phyloP scores from a whole-genome alignment of 371 early-diverging fungal genomes.

The Mortierella sp. region DNA sequence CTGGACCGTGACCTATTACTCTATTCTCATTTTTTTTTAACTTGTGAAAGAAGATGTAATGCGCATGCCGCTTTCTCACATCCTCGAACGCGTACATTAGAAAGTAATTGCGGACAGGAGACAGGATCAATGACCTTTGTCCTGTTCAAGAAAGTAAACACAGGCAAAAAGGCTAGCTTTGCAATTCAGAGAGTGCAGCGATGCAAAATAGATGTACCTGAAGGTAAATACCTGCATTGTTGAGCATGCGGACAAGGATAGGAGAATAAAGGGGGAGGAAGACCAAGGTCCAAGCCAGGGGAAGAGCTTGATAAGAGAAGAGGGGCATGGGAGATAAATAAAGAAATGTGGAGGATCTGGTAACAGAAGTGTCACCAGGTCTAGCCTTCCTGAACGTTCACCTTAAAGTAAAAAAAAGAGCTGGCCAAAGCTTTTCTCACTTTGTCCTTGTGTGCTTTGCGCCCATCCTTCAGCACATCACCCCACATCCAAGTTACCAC shows the following conservation, averaged over 20 bases:
- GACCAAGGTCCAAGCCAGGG: constrained; percentile 1
- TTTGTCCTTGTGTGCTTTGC: neutral
- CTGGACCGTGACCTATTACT: neutral
- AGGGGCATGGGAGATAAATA: neutral
- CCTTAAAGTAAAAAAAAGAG: neutral
- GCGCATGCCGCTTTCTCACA: neutral
- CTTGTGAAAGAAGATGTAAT: neutral
- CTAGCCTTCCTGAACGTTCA: neutral
- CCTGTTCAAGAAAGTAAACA: neutral
- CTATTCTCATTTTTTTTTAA: neutral
- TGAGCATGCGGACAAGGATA: neutral
- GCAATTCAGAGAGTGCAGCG: neutral
- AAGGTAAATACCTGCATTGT: neutral
- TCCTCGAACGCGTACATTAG: neutral
- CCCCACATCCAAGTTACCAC: neutral
- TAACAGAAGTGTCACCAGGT: neutral
- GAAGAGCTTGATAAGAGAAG: neutral
- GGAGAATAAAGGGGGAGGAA: neutral
- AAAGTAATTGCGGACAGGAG: neutral
- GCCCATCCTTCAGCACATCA: neutral
- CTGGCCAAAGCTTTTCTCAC: constrained; percentile 4
- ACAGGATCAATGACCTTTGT: neutral
- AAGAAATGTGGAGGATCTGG: neutral
- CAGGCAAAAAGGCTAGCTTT: neutral
- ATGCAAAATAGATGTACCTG: neutral